These are phyloP conservation scores for Debaryomyces coudertii DNA, from an alignment of 1,139 yeast species.

Conservation along the genomic window DNA sequence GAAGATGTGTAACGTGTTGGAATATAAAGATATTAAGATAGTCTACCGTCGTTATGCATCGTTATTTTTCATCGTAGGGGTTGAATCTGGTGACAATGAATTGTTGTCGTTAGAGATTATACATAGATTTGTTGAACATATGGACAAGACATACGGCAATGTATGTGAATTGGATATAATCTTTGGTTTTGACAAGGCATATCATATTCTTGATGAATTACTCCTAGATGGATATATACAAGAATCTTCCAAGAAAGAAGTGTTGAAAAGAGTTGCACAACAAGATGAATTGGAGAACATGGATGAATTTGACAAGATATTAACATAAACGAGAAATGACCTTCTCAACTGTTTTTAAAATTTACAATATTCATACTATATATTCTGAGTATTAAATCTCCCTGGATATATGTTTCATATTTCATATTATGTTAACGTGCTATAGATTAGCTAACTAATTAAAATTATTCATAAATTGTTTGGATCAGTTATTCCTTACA, in stretches of 20 bases:
- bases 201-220: slow-evolving; percentile 87
- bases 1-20: slow-evolving; percentile 95
- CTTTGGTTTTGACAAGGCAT: slow-evolving; percentile 92
- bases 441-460: slow-evolving; percentile 4
- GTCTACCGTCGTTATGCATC: slow-evolving; percentile 94
- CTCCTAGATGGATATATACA: slow-evolving; percentile 81
- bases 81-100: slow-evolving; percentile 85
- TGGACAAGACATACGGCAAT: slow-evolving; percentile 96
- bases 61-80: slow-evolving; percentile 83
- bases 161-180: slow-evolving; percentile 93
- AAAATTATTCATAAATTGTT: neutral
- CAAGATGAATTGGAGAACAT: slow-evolving; percentile 67
- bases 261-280: slow-evolving; percentile 71
- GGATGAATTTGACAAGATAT: slow-evolving; percentile 51
- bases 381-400: neutral
- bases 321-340: slow-evolving; percentile 23
- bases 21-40: slow-evolving; percentile 84
- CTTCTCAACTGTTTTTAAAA: neutral
- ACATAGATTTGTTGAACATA: slow-evolving; percentile 93
- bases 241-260: slow-evolving; percentile 82
- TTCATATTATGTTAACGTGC: neutral
- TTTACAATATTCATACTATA: neutral
- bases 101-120: slow-evolving; percentile 81
- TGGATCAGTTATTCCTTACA: neutral
- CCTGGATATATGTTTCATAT: too few species aligned